These are phyloP conservation scores for Candida michaelii DNA, from an alignment of 805 yeast genomes.

Conservation along the genomic window DNA sequence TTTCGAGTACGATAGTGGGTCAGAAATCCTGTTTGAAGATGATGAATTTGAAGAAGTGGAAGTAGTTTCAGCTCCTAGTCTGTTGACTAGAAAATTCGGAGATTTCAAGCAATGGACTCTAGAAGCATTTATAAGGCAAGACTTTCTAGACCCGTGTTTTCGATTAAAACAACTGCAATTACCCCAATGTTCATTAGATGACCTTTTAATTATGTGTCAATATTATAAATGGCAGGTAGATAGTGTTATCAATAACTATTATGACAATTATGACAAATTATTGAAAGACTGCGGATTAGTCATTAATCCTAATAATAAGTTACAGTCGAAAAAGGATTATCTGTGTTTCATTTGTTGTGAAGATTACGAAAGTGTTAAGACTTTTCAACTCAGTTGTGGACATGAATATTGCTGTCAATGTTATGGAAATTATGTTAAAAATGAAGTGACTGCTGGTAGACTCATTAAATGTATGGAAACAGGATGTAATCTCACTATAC, in stretches of 20 bases:
- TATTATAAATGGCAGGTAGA: slow-evolving; percentile 40
- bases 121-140: slow-evolving; percentile 23
- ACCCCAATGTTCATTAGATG: slow-evolving; percentile 30
- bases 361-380: slow-evolving; percentile 30
- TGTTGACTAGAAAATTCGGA: slow-evolving; percentile 2
- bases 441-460: slow-evolving; percentile 47
- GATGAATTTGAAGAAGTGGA: slow-evolving; percentile 16
- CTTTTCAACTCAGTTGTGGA: slow-evolving; percentile 61
- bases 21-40: slow-evolving; percentile 19
- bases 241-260: slow-evolving; percentile 36
- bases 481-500: slow-evolving; percentile 45
- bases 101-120: slow-evolving; percentile 26
- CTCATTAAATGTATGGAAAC: slow-evolving; percentile 69
- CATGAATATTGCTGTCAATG: slow-evolving; percentile 74
- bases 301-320: slow-evolving; percentile 7
- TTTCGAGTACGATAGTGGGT: slow-evolving; percentile 16
- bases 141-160: slow-evolving; percentile 23
- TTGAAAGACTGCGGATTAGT: slow-evolving; percentile 30
- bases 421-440: slow-evolving; percentile 58
- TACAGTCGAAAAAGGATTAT: slow-evolving; percentile 23
- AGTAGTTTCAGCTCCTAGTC: slow-evolving; percentile 1
- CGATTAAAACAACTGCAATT: slow-evolving; percentile 23
- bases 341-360: slow-evolving; percentile 76
- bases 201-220: slow-evolving; percentile 36
- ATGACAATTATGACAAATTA: slow-evolving; percentile 28